Percentiles rank a stretch among this genome's conserved stretches.
These are phyloP conservation scores for Picea abies DNA, from an alignment of 83 land plant species.

Conservation along the genomic window DNA sequence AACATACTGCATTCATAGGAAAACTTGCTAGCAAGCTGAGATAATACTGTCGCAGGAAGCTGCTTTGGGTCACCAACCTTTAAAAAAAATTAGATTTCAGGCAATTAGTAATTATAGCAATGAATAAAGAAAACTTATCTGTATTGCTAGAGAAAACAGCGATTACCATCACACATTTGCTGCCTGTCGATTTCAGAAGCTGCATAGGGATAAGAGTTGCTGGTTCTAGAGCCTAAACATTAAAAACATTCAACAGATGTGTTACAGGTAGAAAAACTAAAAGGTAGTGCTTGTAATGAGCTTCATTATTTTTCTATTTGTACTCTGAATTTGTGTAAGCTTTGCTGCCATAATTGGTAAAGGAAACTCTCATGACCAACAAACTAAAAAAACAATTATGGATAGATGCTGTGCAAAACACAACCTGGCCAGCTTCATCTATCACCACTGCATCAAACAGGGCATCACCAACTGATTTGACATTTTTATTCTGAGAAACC, in stretches of 20 bases:
- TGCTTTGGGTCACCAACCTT: conserved; percentile 99
- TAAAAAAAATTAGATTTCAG: conserved; percentile 11
- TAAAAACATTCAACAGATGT: not conserved
- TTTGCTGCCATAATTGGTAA: not conserved
- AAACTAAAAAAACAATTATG: conserved; percentile 1
- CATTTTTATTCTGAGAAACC: conserved; percentile 33
- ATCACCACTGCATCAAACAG: conserved; percentile 96
- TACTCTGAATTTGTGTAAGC: not conserved
- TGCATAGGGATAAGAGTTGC: conserved; percentile 96
- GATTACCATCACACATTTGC: conserved; percentile 89
- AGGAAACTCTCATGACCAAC: not conserved
- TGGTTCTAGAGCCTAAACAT: conserved; percentile 91
- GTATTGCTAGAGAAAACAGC: conserved; percentile 3
- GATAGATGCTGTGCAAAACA: not conserved
- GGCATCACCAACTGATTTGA: conserved; percentile 39
- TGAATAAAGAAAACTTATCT: not conserved
- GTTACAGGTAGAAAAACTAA: not conserved
- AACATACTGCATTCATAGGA: conserved; percentile 96
- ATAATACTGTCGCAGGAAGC: conserved; percentile 96
- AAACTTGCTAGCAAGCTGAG: conserved; percentile 79
- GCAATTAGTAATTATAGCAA: not conserved
- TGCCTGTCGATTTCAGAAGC: conserved; percentile 72
- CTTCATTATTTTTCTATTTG: not conserved
- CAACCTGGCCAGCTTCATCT: conserved; percentile 99
- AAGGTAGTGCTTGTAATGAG: not conserved